Base-by-base conservation (phyloP, 1,284 basidiomycete species). In the Tremellales sp. region DNA sequence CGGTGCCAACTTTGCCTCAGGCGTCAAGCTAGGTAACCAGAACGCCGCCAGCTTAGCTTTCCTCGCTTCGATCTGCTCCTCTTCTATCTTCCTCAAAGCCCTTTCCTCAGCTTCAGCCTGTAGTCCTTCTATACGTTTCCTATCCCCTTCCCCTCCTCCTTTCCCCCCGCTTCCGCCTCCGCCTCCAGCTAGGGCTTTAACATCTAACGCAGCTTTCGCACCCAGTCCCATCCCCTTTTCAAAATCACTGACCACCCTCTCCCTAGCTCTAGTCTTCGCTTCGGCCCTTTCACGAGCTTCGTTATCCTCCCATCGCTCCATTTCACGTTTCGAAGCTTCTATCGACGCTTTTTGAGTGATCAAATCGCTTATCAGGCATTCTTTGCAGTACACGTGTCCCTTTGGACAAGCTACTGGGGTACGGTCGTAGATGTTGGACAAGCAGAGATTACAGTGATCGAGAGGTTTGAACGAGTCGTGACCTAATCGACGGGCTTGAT, bases 41-140 rank as follows among this genome's bases (percentile, higher is more conserved):
- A 94, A 97, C 60, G 93, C 89, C 0, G 92, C 90, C 6, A 97
- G 79, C 70, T 94, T 94, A 50, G 83, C 81, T 52, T 85, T 86
- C 45, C 93, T 76, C 3, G 85, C 80, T 54, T 90, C 89, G 0
- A 54, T 57, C 65, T 90, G 87, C 70, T 97, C 92, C 23, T 79
- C 79, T 66, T 91, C 88, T 37, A 96, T 89, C 59, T 83, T 77
- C 25, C 79, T 80, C 43, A 91, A 74, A 0, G 92, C 92, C 17
- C 82, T 84, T 46, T 89, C 87, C 69, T 94, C 90, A 0, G 89
- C 90, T 66, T 89, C 85, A 13, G 76, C 77, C 22, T 86, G 81
- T 6, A 88, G 77, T 27, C 75, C 75, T 54, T 91, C 87, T 1
- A 89, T 83, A 0, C 81, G 78, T 3, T 80, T 78, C 15, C 81